These are phyloP conservation scores for Tolypocladium ophioglossoides DNA, from an alignment of 2,329 filamentous ascomycete genomes.

Conservation along the genomic window DNA sequence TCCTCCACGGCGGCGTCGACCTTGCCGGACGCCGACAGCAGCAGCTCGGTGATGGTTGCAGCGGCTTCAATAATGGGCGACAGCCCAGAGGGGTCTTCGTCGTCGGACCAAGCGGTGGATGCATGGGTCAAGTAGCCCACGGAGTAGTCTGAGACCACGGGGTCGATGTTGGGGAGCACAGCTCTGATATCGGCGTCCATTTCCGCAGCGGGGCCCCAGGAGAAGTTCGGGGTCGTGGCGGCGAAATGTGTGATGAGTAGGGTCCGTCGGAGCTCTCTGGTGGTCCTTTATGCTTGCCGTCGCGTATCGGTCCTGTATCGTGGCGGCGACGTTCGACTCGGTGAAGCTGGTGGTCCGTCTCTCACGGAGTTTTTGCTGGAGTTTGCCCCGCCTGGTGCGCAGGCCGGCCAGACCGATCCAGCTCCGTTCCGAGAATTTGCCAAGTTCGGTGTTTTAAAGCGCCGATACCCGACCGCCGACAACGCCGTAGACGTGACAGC, in stretches of 20 bases:
- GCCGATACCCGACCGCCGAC: background rate
- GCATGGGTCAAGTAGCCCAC: slow-evolving; percentile 92
- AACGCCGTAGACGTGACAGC: no score
- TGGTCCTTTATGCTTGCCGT: background rate
- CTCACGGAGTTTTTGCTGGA: background rate
- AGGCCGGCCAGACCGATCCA: background rate
- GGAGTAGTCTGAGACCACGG: slow-evolving; percentile 82
- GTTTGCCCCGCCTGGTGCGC: background rate
- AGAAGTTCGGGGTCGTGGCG: no score
- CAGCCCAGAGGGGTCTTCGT: slow-evolving; percentile 53
- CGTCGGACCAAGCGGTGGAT: slow-evolving; percentile 71
- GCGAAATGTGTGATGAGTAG: background rate
- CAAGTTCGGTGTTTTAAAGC: background rate
- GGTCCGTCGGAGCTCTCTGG: background rate
- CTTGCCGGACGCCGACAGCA: slow-evolving; percentile 87
- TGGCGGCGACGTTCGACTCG: background rate
- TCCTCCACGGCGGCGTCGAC: slow-evolving; percentile 60
- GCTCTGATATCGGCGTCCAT: slow-evolving; percentile 88
- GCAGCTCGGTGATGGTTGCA: slow-evolving; percentile 70
- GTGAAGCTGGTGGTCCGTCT: background rate
- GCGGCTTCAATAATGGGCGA: slow-evolving; percentile 81
- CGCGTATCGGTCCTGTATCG: background rate
- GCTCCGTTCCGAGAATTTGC: background rate
- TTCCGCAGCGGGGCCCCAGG: slow-evolving; percentile 5
- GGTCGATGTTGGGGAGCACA: slow-evolving; percentile 78